Base-by-base conservation (phyloP, 768 basidiomycete species). In the Termitomyces sp. region DNA sequence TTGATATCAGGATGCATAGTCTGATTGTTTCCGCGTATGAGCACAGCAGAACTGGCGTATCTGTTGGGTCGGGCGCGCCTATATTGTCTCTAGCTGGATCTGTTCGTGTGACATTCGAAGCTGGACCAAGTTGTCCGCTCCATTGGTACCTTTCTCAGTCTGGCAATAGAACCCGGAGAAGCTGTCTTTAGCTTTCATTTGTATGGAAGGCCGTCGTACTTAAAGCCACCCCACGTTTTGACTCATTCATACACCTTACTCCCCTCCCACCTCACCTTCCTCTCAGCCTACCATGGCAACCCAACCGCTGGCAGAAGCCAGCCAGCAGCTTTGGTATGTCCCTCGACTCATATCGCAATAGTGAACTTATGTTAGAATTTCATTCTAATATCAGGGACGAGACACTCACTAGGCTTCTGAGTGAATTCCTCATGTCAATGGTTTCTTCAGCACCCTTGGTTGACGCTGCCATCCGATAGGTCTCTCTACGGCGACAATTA, bases 241-340 rank as follows among this genome's bases (percentile, higher is more conserved):
- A 73, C 72, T 73, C 70, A 75, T 68, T 57, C 67, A 61, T 57
- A 58, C 62, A 55, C 58, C 63, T 71, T 69, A 72, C 68, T 68
- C 70, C 70, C 69, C 73, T 68, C 68, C 70, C 63, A 68, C 68
- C 61, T 56, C 64, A 58, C 57, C 53, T 57, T 50, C 52, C 57
- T 56, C 63, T 64, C 61, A 69, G 70, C 75, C 76, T 71, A 64
- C 70, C 70, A 80, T 84, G 79, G 77, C 83, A 55, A 68, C 73
- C 63, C 78, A 76, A 74, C 77, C 80, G 64, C 68, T 76, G 74
- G 79, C 71, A 57, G 84, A 84, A 75, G 74, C 75, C 55, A 83
- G 74, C 68, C 81, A 84, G 67, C 83, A 83, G 66, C 74, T 82
- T 59, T 89, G 87, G 86, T 86, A 56, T 67, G 82, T 75, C 52